Evolutionary conservation across 2,329 filamentous ascomycete genomes (phyloP), one percentile per base, ranked within the genome.

Genomic region (Juglanconis sp.): DNA sequence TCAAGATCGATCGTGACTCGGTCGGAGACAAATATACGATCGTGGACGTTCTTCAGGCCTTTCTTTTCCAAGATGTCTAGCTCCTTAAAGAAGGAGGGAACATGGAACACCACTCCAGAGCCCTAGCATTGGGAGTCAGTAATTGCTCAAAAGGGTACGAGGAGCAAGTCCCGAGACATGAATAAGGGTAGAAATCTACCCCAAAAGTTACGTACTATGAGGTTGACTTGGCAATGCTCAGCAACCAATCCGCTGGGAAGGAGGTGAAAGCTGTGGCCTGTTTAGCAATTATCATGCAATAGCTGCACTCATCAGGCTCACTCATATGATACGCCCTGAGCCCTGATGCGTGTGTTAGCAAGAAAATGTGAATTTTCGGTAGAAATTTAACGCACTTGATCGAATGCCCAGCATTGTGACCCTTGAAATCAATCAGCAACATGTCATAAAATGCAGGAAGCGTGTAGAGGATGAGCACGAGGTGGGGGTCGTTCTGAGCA

Each of bases 171-270:
- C 31, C n/a, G 46, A 24, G 6, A n/a, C 46, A n/a, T 30, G 48
- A 13, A 50, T 13, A 35, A 32, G 31, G 15, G 48, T 30, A 34
- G 31, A 10, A 15, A 89, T 80, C 73, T 91, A 88, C 62, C 89
- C 90, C 70, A 24, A 24, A 24, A n/a, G 40, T 5, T 13, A 42
- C 40, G n/a, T 42, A 42, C 40, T 13, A 93, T 88, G 60, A 93
- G 77, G 76, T 92, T 93, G 68, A 85, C 80, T 24, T 52, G 24
- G 72, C 84, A 90, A 48, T 78, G 77, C 6, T 88, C 87, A 70
- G 89, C 90, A 65, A 93, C 80, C 63, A 93, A 81, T 62, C 90
- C 90, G 59, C 85, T 89, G 31, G 87, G 84, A 53, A 88, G 75
- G 61, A 89, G 81, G 71, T 88, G 84, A 65, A 85, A 83, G 73